A percentile compares a stretch with the other conserved stretches of the same genome.
Conservation (phyloP, 257 asterid species). For the Cruciata laevipes region DNA sequence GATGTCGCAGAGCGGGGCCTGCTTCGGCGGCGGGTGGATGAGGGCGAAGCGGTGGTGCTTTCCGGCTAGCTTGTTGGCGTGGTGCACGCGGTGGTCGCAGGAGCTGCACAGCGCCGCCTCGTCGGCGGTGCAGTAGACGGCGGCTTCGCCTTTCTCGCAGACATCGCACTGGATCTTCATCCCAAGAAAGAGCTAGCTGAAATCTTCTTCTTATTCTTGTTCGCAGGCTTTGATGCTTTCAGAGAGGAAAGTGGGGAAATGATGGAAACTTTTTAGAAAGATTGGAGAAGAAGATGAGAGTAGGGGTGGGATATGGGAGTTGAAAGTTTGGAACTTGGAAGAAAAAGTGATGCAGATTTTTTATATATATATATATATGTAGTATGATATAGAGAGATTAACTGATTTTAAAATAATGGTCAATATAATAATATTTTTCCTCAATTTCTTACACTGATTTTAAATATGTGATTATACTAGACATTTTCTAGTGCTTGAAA, state of each 20-base stretch:
- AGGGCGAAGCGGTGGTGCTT: conserved; percentile 79
- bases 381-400: neutral
- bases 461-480: too few species aligned
- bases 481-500: too few species aligned
- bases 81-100: conserved; percentile 96
- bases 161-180: conserved; percentile 98
- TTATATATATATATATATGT: too few species aligned
- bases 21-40: conserved; percentile 53
- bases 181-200: neutral
- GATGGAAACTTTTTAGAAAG: neutral
- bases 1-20: conserved; percentile 67
- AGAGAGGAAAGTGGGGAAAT: neutral
- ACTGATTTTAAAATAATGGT: too few species aligned
- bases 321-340: conserved; percentile 17
- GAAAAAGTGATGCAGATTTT: conserved; percentile 4
- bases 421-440: neutral
- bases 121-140: conserved; percentile 69
- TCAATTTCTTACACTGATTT: too few species aligned
- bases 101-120: conserved; percentile 83
- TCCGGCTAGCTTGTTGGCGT: conserved; percentile 86
- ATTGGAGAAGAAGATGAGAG: conserved; percentile 12
- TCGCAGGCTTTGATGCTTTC: neutral
- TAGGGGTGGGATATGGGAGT: neutral
- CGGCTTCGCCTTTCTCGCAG: conserved; percentile 60
- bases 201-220: neutral